A percentile compares a stretch with the other conserved stretches of the same genome.
Evolutionary conservation across 2,329 filamentous ascomycete genomes (phyloP).

Genomic region (Ceratocystis ficicola): DNA sequence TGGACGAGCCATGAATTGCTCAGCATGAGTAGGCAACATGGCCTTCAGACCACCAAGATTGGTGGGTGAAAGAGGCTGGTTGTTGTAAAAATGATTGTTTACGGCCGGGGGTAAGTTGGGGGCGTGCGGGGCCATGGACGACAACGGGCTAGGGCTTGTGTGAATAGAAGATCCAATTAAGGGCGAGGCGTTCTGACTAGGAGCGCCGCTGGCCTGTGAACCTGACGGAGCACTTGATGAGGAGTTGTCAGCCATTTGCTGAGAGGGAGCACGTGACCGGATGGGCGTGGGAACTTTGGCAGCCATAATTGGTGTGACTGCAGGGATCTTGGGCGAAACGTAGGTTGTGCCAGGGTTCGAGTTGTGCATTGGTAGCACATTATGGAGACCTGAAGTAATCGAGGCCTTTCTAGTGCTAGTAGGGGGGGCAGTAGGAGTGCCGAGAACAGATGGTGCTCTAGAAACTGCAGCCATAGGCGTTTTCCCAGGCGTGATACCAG

Average conservation of each 20-base stretch:
- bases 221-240: constrained; percentile 54
- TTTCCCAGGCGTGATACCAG: constrained; percentile 32
- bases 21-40: constrained; percentile 37
- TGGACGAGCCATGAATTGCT: constrained; percentile 28
- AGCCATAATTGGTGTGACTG: constrained; percentile 64
- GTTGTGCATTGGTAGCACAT: constrained; percentile 47
- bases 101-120: not conserved
- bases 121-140: constrained; percentile 25
- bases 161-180: constrained; percentile 52
- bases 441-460: constrained; percentile 27
- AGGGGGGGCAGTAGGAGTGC: not conserved
- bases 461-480: constrained; percentile 29
- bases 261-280: constrained; percentile 63
- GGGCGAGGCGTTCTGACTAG: constrained; percentile 48
- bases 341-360: constrained; percentile 44
- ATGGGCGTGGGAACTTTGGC: constrained; percentile 70
- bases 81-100: constrained; percentile 23
- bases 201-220: constrained; percentile 46
- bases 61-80: constrained; percentile 52
- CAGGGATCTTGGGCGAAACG: constrained; percentile 65
- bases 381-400: constrained; percentile 30
- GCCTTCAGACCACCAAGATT: constrained; percentile 43
- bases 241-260: constrained; percentile 56
- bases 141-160: constrained; percentile 51
- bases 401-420: constrained; percentile 10